Evolutionary conservation across 352 stramenopile genomes (phyloP), one percentile per base, ranked within the genome.

Genomic region (Phytophthora foliorum): DNA sequence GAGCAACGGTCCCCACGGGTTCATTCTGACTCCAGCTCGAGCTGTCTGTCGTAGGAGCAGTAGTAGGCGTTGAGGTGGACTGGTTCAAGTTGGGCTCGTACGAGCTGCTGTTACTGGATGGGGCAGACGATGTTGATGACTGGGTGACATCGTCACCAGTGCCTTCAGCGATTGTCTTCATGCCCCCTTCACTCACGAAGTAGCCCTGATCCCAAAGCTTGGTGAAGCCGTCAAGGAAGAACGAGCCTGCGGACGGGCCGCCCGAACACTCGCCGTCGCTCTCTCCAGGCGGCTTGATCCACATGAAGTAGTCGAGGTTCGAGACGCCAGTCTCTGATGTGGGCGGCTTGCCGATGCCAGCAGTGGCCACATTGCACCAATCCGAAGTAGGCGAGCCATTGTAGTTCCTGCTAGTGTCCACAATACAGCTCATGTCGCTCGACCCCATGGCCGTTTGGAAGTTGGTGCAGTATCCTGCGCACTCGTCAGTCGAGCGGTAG

Each of bases 251-350:
- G 0, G 56, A 39, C 0, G 82, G 65, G 8, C 82, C 84, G n/a
- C 63, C 72, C 19, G 80, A 66, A 64, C 84, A 92, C 38, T 75
- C 34, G 24, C 84, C 82, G 55, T 92, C 82, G 22, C 78, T 90
- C 63, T 90, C 76, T 25, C 82, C 82, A 13, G 79, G 69, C 1
- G 73, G 61, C 61, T 91, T 92, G 62, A 88, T 67, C 78, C 81
- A 92, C 49, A 90, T 67, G 36, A 87, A 88, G 72, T 90, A 90
- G 55, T 90, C 82, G 0, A 92, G 38, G 48, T 83, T 80, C 2
- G 41, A 48, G 22, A 77, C 51, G 0, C 78, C 78, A 4, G 81
- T 90, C 14, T 82, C 45, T 16, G 49, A 68, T 7, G 79, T 75
- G 2, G 82, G 80, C 25, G 80, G 80, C 11, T 67, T 57, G 25